A percentile compares a stretch with the other conserved stretches of the same genome.
Evolutionary conservation across 441 rosid species (phyloP).

Genomic region (Erodium moschatum): DNA sequence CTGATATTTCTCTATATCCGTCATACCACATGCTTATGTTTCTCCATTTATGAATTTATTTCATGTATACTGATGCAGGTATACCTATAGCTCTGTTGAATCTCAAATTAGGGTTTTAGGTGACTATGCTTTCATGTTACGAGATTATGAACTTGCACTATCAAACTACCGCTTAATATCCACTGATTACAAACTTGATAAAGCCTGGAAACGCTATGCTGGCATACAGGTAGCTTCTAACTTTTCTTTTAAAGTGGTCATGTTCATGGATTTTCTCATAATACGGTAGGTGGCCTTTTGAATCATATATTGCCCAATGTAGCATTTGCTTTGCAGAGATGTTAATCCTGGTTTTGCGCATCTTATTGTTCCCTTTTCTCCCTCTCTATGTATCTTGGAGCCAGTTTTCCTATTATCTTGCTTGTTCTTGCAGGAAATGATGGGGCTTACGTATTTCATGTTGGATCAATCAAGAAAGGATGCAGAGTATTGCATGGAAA

Average conservation of each 20-base stretch:
- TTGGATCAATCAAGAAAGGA: constrained; percentile 96
- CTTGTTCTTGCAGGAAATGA: constrained; percentile 76
- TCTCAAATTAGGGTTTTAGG: constrained; percentile 93
- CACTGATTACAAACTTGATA: constrained; percentile 94
- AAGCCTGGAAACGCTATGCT: constrained; percentile 98
- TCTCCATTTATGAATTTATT: constrained; percentile 24
- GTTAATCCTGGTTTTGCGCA: background rate
- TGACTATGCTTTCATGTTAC: constrained; percentile 95
- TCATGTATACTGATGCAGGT: constrained; percentile 47
- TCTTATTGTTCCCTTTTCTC: background rate
- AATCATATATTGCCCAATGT: constrained; percentile 7
- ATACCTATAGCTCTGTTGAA: constrained; percentile 85
- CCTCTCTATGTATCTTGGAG: background rate
- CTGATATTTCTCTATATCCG: constrained; percentile 12
- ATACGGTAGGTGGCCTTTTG: background rate
- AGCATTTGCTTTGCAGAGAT: constrained; percentile 1
- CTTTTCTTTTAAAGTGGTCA: constrained; percentile 12
- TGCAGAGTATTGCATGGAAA: constrained; percentile 97
- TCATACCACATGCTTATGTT: constrained; percentile 6
- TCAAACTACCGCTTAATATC: constrained; percentile 92
- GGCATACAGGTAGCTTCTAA: constrained; percentile 76
- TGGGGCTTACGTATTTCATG: constrained; percentile 87
- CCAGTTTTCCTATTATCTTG: background rate
- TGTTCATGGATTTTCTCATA: constrained; percentile 11
- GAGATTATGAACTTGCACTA: constrained; percentile 91